A percentile compares a stretch with the other conserved stretches of the same genome.
These are phyloP conservation scores for Mallotus nudiflorus DNA, from an alignment of 345 rosid genomes.

Conservation along the genomic window DNA sequence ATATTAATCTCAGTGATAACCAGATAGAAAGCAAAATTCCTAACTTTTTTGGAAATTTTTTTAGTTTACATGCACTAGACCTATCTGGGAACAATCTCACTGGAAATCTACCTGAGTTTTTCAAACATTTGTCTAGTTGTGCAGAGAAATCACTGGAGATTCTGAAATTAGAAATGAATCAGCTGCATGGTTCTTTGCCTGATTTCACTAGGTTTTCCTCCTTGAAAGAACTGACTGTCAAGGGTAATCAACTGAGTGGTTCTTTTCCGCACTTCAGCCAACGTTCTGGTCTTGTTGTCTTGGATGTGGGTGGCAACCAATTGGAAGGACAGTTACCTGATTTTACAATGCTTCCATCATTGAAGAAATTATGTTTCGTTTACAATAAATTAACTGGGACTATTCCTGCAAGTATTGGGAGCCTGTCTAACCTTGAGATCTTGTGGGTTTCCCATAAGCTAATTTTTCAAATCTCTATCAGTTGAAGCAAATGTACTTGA, in stretches of 20 bases:
- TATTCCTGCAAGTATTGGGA: conserved; percentile 15
- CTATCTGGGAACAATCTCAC: conserved; percentile 10
- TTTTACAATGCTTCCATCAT: conserved; percentile 10
- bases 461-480: conserved; percentile 32
- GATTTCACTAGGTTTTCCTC: conserved; percentile 11
- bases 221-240: conserved; percentile 16
- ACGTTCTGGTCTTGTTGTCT: background rate
- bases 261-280: background rate
- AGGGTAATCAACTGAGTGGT: conserved; percentile 17
- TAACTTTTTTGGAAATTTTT: conserved; percentile 15
- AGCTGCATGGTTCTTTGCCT: conserved; percentile 24
- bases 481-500: background rate
- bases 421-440: conserved; percentile 3
- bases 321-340: conserved; percentile 23
- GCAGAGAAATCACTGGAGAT: conserved; percentile 16
- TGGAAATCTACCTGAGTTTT: conserved; percentile 3
- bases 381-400: conserved; percentile 11
- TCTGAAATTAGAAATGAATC: conserved; percentile 10
- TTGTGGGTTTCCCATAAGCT: conserved; percentile 18
- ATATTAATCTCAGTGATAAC: background rate
- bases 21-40: conserved; percentile 16
- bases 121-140: conserved; percentile 21
- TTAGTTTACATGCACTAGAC: conserved; percentile 17
- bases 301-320: conserved; percentile 8
- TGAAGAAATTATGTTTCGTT: background rate